Evolutionary conservation across 371 early-diverging fungal genomes (phyloP), one percentile per base, ranked within the genome.

Genomic region (Chytridium lagenaria): DNA sequence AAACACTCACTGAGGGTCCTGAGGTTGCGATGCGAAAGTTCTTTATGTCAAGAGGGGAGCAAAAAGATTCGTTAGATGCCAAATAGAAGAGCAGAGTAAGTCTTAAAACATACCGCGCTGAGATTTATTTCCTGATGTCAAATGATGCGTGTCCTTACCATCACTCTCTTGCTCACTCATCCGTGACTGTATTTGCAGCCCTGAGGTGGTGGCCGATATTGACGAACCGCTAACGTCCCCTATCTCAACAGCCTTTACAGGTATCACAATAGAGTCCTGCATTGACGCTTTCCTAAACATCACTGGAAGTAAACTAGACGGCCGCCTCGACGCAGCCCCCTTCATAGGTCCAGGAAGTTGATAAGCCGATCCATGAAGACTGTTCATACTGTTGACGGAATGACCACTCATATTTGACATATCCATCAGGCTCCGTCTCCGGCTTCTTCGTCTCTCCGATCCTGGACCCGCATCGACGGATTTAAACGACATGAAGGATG

Each of bases 371-470:
- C 12, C 19, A 7, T 44, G 44, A 44, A n/a, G n/a, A 26, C 57
- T 57, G 57, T 57, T 30, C 26, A 30, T 23, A 26, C 49, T 66
- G 39, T 7, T 66, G 44, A 66, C 44, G 2, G 66, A 66, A n/a
- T n/a, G 7, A 2, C 66, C 49, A 16, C 44, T 40, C 19, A 19
- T 16, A 44, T 12, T 44, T 2, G 44, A 10, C 30, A 40, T 66
- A 28, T 40, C 66, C 19, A 66, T 40, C 61, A 33, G 23, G 36
- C 61, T 61, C 23, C 3, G 7, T 3, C 61, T 38, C 44, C 49
- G 44, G 3, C 49, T 2, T 40, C 66, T 66, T 30, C 23, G 3
- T n/a, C 28, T 19, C 23, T 40, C 44, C n/a, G n/a, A n/a, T n/a
- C n/a, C n/a, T n/a, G 40, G 44, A 7, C 1, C 5, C 2, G 44